Evolutionary conservation across 495 filamentous ascomycete species (phyloP).

Genomic region (Alectoria sarmentosa): DNA sequence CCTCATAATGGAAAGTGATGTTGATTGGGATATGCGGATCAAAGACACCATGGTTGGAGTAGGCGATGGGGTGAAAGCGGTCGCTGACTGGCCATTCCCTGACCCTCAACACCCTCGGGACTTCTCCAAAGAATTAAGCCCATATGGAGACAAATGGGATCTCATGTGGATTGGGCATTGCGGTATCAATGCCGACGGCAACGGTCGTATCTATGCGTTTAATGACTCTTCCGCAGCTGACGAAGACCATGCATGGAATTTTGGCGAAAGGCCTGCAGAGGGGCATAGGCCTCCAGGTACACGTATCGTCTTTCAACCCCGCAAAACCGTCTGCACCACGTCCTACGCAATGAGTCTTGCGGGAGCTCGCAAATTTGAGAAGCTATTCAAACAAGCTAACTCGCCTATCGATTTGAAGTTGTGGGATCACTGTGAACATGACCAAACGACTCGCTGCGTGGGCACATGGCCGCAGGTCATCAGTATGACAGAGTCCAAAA

Average conservation of each 20-base stretch:
- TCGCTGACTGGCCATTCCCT: conserved; percentile 33
- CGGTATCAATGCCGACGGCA: conserved; percentile 23
- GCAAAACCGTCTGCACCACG: conserved; percentile 21
- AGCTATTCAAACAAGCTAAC: conserved; percentile 20
- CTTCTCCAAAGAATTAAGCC: conserved; percentile 24
- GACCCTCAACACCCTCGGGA: conserved; percentile 27
- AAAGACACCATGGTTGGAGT: conserved; percentile 31
- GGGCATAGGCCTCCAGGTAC: conserved; percentile 19
- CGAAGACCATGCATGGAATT: conserved; percentile 20
- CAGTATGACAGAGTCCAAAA: conserved; percentile 21
- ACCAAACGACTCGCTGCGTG: conserved; percentile 18
- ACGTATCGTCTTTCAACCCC: conserved; percentile 20
- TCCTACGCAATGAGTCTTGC: conserved; percentile 20
- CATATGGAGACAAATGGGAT: conserved; percentile 39
- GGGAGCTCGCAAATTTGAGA: conserved; percentile 21
- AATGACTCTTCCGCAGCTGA: conserved; percentile 19
- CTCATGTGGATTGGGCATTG: conserved; percentile 38
- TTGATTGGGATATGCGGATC: conserved; percentile 42
- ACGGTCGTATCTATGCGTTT: conserved; percentile 23
- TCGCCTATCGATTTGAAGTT: conserved; percentile 22
- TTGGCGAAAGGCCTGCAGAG: conserved; percentile 13
- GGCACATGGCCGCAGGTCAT: conserved; percentile 23
- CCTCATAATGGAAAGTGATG: conserved; percentile 43
- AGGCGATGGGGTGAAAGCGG: conserved; percentile 53
- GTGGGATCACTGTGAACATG: conserved; percentile 17